Base-by-base conservation (phyloP, 129 eudicot genomes). In the Glebionis coronaria region DNA sequence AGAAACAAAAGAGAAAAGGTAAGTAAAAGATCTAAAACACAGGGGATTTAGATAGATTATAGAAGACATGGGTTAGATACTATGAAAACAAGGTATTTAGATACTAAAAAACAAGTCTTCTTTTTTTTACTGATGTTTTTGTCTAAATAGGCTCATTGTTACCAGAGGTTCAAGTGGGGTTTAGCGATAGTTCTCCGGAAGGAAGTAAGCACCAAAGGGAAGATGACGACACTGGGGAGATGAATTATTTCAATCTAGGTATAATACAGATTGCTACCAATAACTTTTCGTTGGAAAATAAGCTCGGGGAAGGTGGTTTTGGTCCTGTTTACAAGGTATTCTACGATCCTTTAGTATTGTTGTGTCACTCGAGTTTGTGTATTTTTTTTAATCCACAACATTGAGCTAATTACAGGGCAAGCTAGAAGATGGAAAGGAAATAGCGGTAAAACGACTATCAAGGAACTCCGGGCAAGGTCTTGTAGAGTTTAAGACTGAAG, bases 301-400 rank as follows among this genome's bases (percentile, higher is more conserved):
- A 80, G 60, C 78, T 84, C 5, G 89, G 89, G 12, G 70, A 80
- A 69, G 85, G 89, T 12, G 89, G 89, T 15, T 84, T 83, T 71
- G 89, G 89, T 44, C 76, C 73, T 0, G 86, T 84, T 61, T 83
- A 83, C 19, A 78, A 49, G 82, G 86, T 84, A 71, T 35, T 9
- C 0, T 4, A 25, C 4, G 50, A 45, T 35, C 15, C 53, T 20
- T 11, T 31, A 3, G 10, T 14, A 42, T 11, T 35, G 4, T 11
- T n/a, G 25, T n/a, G 12, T 5, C 31, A 42, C 8, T 56, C n/a
- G 21, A 42, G 11, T 40, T 42, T 1, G 2, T 68, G 23, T 20
- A 0, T 0, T 11, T 42, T 8, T 40, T 2, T 23, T 31, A 4
- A 31, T 31, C 5, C 35, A 21, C 2, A 0, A 3, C 2, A 38